Conservation (phyloP, 2,329 filamentous ascomycete species). For the Akanthomyces lecanii region DNA sequence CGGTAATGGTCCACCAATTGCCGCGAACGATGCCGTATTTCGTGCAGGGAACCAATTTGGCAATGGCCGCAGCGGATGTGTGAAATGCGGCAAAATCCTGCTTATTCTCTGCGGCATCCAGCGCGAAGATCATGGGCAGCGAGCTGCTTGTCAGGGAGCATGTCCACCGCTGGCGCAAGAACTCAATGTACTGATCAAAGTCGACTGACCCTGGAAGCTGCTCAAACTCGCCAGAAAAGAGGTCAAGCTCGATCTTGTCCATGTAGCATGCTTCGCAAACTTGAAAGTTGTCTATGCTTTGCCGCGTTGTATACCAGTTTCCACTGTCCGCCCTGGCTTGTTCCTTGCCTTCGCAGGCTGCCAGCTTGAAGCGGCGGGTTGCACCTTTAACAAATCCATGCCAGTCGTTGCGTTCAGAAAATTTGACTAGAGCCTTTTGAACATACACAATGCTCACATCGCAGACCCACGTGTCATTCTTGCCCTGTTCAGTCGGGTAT, state of each 20-base stretch:
- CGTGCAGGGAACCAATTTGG: conserved; percentile 25
- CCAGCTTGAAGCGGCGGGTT: conserved; percentile 23
- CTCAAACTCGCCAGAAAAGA: conserved; percentile 28
- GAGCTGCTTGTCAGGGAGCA: conserved; percentile 25
- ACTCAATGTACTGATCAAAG: conserved; percentile 24
- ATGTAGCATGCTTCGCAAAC: conserved; percentile 35
- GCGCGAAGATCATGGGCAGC: conserved; percentile 24
- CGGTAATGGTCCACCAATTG: conserved; percentile 32
- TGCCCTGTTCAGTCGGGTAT: conserved; percentile 22
- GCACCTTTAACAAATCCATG: conserved; percentile 25
- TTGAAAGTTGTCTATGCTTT: conserved; percentile 24
- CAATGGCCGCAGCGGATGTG: conserved; percentile 24
- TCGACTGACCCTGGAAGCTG: conserved; percentile 19
- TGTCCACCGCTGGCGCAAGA: conserved; percentile 22
- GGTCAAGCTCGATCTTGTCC: conserved; percentile 30
- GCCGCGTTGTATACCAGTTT: conserved; percentile 27
- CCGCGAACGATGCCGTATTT: conserved; percentile 27
- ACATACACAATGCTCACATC: conserved; percentile 28
- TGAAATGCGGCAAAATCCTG: conserved; percentile 28
- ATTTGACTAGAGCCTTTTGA: conserved; percentile 19
- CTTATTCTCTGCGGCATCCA: conserved; percentile 24
- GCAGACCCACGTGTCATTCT: conserved; percentile 31
- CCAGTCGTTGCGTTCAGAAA: conserved; percentile 28
- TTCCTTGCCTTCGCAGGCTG: conserved; percentile 28
- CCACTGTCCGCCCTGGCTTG: conserved; percentile 19